Conservation (phyloP, 139 green algal species). For the Bryopsis sp. region DNA sequence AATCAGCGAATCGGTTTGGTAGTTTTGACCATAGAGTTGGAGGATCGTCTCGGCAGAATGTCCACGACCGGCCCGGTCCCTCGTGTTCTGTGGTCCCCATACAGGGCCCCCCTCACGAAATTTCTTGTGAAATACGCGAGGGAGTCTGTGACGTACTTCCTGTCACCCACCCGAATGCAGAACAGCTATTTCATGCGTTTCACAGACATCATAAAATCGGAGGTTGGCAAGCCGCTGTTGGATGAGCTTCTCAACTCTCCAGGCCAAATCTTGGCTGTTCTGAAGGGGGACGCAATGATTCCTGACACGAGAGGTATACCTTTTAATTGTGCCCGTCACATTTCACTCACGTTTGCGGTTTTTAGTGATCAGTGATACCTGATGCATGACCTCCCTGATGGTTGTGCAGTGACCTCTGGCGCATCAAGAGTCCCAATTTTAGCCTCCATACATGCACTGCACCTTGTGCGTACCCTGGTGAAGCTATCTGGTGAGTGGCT, state of each 20-base stretch:
- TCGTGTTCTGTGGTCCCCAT: conserved; percentile 56
- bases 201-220: conserved; percentile 66
- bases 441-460: conserved; percentile 56
- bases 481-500: conserved; percentile 74
- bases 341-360: too few relatives aligned
- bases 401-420: background rate
- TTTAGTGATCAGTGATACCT: too few relatives aligned
- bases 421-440: conserved; percentile 5
- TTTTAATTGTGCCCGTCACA: too few relatives aligned
- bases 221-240: conserved; percentile 53
- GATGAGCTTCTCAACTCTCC: conserved; percentile 37
- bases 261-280: background rate
- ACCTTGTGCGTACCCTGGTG: conserved; percentile 62
- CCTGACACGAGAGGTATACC: too few relatives aligned
- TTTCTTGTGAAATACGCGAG: conserved; percentile 59
- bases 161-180: conserved; percentile 44
- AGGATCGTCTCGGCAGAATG: conserved; percentile 52
- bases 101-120: conserved; percentile 67
- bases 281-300: conserved; percentile 12
- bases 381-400: too few relatives aligned
- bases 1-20: conserved; percentile 73
- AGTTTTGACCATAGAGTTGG: conserved; percentile 85
- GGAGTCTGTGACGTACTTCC: conserved; percentile 51
- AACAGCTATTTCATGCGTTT: conserved; percentile 72
- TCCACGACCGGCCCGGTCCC: conserved; percentile 30